Conservation (phyloP, 1,139 yeast genomes). For the Debaryomyces psychrophilus region DNA sequence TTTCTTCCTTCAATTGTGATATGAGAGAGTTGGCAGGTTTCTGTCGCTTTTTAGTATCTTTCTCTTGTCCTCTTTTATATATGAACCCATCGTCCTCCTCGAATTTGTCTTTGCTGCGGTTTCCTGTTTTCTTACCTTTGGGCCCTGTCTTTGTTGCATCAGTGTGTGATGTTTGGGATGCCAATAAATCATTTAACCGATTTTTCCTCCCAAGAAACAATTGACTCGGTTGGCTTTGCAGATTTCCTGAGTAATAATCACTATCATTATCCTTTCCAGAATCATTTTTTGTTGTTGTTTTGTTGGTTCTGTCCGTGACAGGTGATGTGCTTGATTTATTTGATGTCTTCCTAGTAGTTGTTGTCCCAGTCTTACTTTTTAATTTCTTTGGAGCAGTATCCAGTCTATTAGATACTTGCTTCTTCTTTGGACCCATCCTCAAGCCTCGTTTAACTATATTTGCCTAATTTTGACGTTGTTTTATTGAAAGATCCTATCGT, state of each 20-base stretch:
- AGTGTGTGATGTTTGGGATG: slow-evolving; percentile 16
- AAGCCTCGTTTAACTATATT: background rate
- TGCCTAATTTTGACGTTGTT: background rate
- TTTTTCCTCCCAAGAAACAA: slow-evolving; percentile 26
- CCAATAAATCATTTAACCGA: slow-evolving; percentile 29
- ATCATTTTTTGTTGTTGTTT: slow-evolving; percentile 3
- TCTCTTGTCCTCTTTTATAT: slow-evolving; percentile 37
- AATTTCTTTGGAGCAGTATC: slow-evolving; percentile 7
- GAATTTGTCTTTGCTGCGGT: slow-evolving; percentile 19
- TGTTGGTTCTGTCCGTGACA: background rate
- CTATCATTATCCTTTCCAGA: slow-evolving; percentile 1
- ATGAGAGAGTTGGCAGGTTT: slow-evolving; percentile 31
- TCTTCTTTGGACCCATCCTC: slow-evolving; percentile 20
- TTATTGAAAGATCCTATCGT: slow-evolving; percentile 1
- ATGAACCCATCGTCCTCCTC: slow-evolving; percentile 53
- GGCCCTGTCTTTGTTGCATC: background rate
- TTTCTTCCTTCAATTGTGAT: slow-evolving; percentile 28
- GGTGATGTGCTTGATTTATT: slow-evolving; percentile 5
- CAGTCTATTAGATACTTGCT: slow-evolving; percentile 9
- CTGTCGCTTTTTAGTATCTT: slow-evolving; percentile 17
- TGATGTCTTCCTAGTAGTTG: slow-evolving; percentile 4
- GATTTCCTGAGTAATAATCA: slow-evolving; percentile 11
- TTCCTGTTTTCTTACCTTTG: slow-evolving; percentile 8
- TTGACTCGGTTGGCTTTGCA: slow-evolving; percentile 14
- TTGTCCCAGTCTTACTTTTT: slow-evolving; percentile 2